A percentile compares a stretch with the other conserved stretches of the same genome.
Evolutionary conservation across 2,329 filamentous ascomycete species (phyloP).

Genomic region (Monosporascus sp.): DNA sequence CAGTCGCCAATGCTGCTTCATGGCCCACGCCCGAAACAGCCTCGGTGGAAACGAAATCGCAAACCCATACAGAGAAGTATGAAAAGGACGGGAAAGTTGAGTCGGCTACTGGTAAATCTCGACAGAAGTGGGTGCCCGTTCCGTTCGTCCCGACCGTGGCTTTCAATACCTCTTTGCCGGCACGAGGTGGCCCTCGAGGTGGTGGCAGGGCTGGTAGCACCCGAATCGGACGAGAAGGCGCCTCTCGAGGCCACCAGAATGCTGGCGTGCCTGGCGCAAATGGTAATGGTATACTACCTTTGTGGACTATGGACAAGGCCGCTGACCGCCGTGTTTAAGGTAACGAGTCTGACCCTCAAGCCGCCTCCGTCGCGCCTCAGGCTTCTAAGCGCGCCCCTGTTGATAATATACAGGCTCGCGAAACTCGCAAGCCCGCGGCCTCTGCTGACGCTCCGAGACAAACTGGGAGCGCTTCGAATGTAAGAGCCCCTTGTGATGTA

Average conservation of each 20-base stretch:
- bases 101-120: conserved; percentile 36
- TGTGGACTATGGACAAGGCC: not conserved
- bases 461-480: conserved; percentile 26
- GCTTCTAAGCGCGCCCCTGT: conserved; percentile 39
- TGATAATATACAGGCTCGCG: conserved; percentile 35
- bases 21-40: conserved; percentile 90
- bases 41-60: conserved; percentile 71
- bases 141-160: conserved; percentile 78
- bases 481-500: conserved; percentile 27
- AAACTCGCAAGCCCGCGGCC: conserved; percentile 39
- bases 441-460: conserved; percentile 39
- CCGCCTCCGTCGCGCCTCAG: conserved; percentile 28
- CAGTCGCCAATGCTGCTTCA: conserved; percentile 68
- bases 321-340: conserved; percentile 19
- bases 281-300: conserved; percentile 11
- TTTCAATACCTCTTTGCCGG: conserved; percentile 76
- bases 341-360: conserved; percentile 20
- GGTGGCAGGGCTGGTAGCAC: conserved; percentile 32
- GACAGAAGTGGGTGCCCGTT: conserved; percentile 77
- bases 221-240: conserved; percentile 22
- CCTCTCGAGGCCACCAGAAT: conserved; percentile 13
- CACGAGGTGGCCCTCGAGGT: conserved; percentile 37
- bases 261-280: conserved; percentile 6
- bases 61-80: conserved; percentile 56
- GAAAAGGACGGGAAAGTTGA: conserved; percentile 59